Conservation (phyloP, 2,329 filamentous ascomycete genomes). For the Endocalyx cinctus region DNA sequence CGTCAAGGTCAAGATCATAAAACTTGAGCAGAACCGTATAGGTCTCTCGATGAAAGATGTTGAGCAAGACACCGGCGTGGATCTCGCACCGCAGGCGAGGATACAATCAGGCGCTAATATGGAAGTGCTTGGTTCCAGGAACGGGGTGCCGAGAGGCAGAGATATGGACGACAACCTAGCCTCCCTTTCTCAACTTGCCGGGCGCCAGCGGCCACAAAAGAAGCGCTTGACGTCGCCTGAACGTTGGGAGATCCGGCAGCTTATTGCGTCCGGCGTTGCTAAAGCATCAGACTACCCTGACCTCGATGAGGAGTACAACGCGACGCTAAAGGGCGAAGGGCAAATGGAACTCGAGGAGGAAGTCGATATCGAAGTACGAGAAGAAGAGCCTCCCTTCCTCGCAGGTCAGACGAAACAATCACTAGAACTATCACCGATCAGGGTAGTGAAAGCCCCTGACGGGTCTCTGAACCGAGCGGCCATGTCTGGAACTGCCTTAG, state of each 20-base stretch:
- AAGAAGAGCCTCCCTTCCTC: slow-evolving; percentile 94
- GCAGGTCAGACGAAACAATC: slow-evolving; percentile 96
- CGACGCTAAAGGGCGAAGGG: slow-evolving; percentile 78
- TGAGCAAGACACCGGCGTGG: slow-evolving; percentile 81
- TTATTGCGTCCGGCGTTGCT: slow-evolving; percentile 91
- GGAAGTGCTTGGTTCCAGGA: slow-evolving; percentile 65
- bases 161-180: slow-evolving; percentile 45
- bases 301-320: slow-evolving; percentile 88
- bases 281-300: slow-evolving; percentile 94
- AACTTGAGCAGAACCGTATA: slow-evolving; percentile 75
- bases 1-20: slow-evolving; percentile 90
- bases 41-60: slow-evolving; percentile 97
- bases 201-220: slow-evolving; percentile 58
- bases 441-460: slow-evolving; percentile 95
- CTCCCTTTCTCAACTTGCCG: slow-evolving; percentile 58
- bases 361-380: slow-evolving; percentile 91
- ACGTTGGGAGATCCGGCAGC: slow-evolving; percentile 93
- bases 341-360: slow-evolving; percentile 93
- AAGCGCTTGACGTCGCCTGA: slow-evolving; percentile 97
- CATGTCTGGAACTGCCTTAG: slow-evolving; percentile 83
- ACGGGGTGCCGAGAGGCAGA: slow-evolving; percentile 45
- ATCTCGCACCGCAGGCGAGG: slow-evolving; percentile 71
- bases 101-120: slow-evolving; percentile 89
- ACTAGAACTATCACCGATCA: slow-evolving; percentile 87
- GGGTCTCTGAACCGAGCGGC: slow-evolving; percentile 97